Conservation (phyloP, 2,329 filamentous ascomycete species). For the Capronia coronata region DNA sequence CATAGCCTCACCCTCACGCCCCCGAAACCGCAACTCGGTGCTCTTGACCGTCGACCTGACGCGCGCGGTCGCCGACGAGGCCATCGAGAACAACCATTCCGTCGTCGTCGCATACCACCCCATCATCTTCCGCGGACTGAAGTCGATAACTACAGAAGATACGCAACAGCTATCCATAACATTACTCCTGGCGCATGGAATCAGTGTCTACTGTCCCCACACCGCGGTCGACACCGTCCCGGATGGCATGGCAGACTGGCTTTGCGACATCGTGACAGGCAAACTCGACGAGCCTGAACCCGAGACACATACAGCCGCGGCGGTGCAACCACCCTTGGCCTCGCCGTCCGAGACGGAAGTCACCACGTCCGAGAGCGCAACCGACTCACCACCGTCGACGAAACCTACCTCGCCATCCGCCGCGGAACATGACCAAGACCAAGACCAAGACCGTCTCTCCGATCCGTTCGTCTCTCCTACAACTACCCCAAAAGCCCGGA, state of each 20-base stretch:
- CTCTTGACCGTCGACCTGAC: slow-evolving; percentile 89
- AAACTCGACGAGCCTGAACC: slow-evolving; percentile 32
- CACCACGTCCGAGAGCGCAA: slow-evolving; percentile 23
- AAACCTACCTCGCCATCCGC: slow-evolving; percentile 20
- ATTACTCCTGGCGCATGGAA: slow-evolving; percentile 72
- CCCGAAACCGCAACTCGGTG: slow-evolving; percentile 57
- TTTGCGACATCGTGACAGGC: slow-evolving; percentile 74
- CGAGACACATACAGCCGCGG: slow-evolving; percentile 8
- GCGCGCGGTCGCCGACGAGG: slow-evolving; percentile 80
- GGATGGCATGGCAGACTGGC: slow-evolving; percentile 86
- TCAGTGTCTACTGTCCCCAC: slow-evolving; percentile 93
- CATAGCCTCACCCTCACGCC: slow-evolving; percentile 45
- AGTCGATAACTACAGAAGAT: slow-evolving; percentile 76
- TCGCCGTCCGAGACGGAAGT: slow-evolving; percentile 29
- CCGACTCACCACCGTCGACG: slow-evolving; percentile 14
- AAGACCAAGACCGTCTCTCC: slow-evolving; percentile 24
- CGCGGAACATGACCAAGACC: slow-evolving; percentile 7
- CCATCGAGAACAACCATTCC: slow-evolving; percentile 66
- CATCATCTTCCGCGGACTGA: slow-evolving; percentile 90
- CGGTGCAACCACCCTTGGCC: no score
- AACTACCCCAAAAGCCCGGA: slow-evolving; percentile 18
- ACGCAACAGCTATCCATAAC: slow-evolving; percentile 82
- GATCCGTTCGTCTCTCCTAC: slow-evolving; percentile 34
- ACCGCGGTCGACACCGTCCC: slow-evolving; percentile 86
- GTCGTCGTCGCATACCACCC: slow-evolving; percentile 91